phyloP scores from a whole-genome alignment of 768 basidiomycete species.

The Mycena metata region DNA sequence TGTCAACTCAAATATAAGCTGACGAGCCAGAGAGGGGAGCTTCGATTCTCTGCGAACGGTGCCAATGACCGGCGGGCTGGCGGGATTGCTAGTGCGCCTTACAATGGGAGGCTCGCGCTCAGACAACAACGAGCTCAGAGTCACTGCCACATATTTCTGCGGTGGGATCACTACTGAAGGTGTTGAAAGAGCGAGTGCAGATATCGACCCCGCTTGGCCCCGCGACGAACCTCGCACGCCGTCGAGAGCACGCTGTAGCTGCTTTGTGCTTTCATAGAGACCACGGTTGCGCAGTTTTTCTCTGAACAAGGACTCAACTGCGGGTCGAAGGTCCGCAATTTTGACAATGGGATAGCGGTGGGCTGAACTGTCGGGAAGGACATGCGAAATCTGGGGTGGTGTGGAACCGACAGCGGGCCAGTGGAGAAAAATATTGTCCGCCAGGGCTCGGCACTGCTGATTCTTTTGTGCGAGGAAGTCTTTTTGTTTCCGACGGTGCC shows the following conservation, averaged over 20 bases:
- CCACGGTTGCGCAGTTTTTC: constrained; percentile 12
- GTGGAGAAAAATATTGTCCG: neutral
- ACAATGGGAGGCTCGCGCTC: neutral
- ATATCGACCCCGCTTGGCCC: neutral
- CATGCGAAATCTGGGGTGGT: neutral
- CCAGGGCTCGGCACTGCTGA: neutral
- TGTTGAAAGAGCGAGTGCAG: neutral
- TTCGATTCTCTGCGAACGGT: too few species aligned
- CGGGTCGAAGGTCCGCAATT: constrained; percentile 7
- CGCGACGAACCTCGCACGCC: neutral
- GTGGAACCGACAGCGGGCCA: constrained; percentile 17
- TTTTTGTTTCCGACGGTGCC: neutral
- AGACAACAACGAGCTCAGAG: constrained; percentile 5
- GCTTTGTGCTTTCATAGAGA: constrained; percentile 1
- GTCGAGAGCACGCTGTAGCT: constrained; percentile 6
- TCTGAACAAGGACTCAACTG: neutral
- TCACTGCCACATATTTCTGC: neutral
- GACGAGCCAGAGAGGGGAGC: neutral
- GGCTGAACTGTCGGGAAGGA: constrained; percentile 1
- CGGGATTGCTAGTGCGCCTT: too few species aligned
- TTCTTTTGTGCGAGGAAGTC: neutral
- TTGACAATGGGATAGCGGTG: neutral
- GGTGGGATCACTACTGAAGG: neutral
- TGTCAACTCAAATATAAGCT: constrained; percentile 8
- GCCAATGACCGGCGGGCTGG: too few species aligned